Evolutionary conservation across 306 rosid species (phyloP).

Genomic region (Myrica gale): DNA sequence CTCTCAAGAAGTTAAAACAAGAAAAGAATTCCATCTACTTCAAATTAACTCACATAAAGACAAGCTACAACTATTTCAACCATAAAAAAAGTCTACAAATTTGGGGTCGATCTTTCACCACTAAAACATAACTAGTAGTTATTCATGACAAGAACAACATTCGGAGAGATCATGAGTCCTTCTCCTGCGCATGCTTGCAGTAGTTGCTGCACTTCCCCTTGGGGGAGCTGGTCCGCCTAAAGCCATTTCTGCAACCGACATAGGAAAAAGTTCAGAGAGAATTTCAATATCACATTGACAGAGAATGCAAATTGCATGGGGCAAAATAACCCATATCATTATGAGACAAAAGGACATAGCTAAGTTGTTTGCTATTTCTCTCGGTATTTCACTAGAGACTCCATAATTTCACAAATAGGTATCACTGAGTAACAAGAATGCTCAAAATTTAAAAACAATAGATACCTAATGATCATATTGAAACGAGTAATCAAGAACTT

Average conservation of each 20-base stretch:
- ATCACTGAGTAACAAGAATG: neutral
- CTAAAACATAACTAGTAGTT: too few species aligned
- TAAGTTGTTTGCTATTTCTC: neutral
- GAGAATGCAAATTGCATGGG: neutral
- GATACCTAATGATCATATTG: too few species aligned
- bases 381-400: neutral
- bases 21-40: neutral
- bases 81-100: conserved; percentile 7
- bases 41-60: conserved; percentile 3
- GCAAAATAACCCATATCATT: too few species aligned
- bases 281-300: conserved; percentile 1
- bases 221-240: too few species aligned
- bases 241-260: too few species aligned
- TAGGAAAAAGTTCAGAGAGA: conserved; percentile 9
- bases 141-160: too few species aligned
- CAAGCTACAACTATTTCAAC: neutral
- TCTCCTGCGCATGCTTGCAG: too few species aligned
- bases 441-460: neutral
- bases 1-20: neutral
- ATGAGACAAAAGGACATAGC: too few species aligned
- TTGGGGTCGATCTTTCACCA: too few species aligned
- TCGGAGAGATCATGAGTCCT: too few species aligned
- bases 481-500: too few species aligned
- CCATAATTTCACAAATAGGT: neutral
- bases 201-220: too few species aligned